Evolutionary conservation across 208 protist species (phyloP).

Genomic region (Leishmania arabica): DNA sequence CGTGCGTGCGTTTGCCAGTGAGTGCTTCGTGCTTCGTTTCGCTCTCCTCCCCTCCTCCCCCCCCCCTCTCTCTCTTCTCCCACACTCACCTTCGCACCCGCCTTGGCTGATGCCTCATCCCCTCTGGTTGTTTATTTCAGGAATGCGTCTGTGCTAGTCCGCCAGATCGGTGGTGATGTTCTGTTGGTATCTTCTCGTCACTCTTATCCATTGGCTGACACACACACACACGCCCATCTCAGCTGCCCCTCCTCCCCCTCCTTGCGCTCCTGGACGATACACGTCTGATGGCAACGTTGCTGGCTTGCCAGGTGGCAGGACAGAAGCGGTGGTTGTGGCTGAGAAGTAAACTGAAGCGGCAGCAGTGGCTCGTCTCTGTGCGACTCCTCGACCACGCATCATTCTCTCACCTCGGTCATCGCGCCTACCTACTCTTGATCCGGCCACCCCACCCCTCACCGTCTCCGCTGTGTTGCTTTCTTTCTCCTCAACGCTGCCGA

Average conservation of each 20-base stretch:
- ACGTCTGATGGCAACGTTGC: neutral
- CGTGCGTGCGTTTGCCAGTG: neutral
- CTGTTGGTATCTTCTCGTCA: neutral
- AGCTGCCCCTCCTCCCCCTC: neutral
- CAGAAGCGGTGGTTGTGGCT: neutral
- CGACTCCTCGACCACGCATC: neutral
- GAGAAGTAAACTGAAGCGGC: neutral
- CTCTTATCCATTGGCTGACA: neutral
- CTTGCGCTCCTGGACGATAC: neutral
- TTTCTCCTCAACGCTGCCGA: neutral
- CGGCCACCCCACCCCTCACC: neutral
- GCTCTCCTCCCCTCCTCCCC: constrained; percentile 2
- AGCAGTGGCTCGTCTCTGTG: neutral
- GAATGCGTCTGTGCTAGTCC: neutral
- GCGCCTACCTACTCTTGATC: neutral
- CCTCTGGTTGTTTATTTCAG: neutral
- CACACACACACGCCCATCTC: neutral
- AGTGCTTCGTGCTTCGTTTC: neutral
- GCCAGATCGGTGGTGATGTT: neutral
- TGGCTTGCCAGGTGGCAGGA: neutral
- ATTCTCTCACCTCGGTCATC: neutral
- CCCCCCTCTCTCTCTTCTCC: neutral
- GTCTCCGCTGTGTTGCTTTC: neutral
- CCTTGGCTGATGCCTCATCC: neutral
- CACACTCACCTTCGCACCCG: neutral